Evolutionary conservation across 164 flowering plant species (phyloP), one percentile per base, ranked within the genome.

Genomic region (Piper betle): DNA sequence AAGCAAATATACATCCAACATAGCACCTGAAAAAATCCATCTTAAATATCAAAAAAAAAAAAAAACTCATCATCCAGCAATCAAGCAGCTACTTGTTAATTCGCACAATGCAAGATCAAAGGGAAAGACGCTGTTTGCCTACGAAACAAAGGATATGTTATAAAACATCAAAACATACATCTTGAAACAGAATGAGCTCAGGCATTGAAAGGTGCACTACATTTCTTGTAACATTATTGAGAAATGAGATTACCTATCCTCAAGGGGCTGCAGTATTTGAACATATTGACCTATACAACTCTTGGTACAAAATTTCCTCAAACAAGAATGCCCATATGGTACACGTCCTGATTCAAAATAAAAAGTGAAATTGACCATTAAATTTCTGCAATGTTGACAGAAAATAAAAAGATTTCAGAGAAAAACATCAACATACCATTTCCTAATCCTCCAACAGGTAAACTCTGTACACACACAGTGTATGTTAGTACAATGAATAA

Each of bases 261-360:
- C 64, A 46, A 17, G 57, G n/a, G 81, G 70, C 5, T 74, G 74
- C 58, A 61, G 40, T 68, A 84, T 39, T 68, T 55, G 69, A 63
- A 84, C 58, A 52, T 80, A 62, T 77, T 80, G 68, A 64, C 82
- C 82, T 41, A 81, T 74, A 74, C 88, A 84, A 73, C 73, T 74
- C 63, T 57, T 70, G 33, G 63, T 59, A 52, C 60, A 55, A 17
- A 57, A 13, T 58, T 64, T 60, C 43, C 39, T 60, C 62, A 61
- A 72, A 62, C 60, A 37, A 57, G 59, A 43, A 16, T 8, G n/a
- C 13, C 48, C 57, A 48, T 59, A 61, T 19, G 20, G 66, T 6
- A 70, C 70, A 66, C 64, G 72, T 61, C 80, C 85, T 81, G 64
- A 15, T 17, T 18, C 18, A 40, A 3, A 39, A 38, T 39, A 18